Evolutionary conservation across 1,284 basidiomycete species (phyloP), one percentile per base, ranked within the genome.

Genomic region (Puccinia polysora): DNA sequence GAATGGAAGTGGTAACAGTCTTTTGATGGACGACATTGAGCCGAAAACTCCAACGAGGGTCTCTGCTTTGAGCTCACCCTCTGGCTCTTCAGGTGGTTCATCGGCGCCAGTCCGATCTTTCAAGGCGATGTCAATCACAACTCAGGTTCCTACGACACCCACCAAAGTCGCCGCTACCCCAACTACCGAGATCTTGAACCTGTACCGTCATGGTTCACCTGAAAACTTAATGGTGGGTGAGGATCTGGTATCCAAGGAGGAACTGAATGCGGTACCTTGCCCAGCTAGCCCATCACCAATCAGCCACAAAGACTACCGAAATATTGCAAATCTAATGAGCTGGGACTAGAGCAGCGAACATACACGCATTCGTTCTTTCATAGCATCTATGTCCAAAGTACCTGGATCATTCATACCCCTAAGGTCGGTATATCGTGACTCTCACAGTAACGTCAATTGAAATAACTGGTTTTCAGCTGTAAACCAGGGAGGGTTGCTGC

Each of bases 11-110:
- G 30, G 28, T 14, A 34, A 34, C 18, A 34, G 30, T 4, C 7
- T n/a, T 15, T 36, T n/a, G 53, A 56, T 56, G 23, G 53, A 34
- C 38, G 53, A 56, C n/a, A 20, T 56, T 15, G 53, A 56, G 53
- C 53, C 30, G 53, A 18, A 30, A 20, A 56, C 53, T 34, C 30
- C 28, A 20, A 34, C 15, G 4, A 14, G 53, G 38, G 10, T 34
- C 30, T 56, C 53, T 18, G 53, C 20, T 18, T 20, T 25, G 20
- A 34, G 15, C 10, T 56, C 53, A 56, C n/a, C n/a, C n/a, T 15
- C 1, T 36, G 30, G 32, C 25, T n/a, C 32, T 34, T 34, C 23
- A 8, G 28, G 23, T 4, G 20, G 20, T n/a, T 34, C 53, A 56
- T 7, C 23, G 2, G 53, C 32, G 2, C 53, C 30, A 4, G 15